phyloP scores from a whole-genome alignment of 2,329 filamentous ascomycete species.

The Pyrenochaeta sp. region DNA sequence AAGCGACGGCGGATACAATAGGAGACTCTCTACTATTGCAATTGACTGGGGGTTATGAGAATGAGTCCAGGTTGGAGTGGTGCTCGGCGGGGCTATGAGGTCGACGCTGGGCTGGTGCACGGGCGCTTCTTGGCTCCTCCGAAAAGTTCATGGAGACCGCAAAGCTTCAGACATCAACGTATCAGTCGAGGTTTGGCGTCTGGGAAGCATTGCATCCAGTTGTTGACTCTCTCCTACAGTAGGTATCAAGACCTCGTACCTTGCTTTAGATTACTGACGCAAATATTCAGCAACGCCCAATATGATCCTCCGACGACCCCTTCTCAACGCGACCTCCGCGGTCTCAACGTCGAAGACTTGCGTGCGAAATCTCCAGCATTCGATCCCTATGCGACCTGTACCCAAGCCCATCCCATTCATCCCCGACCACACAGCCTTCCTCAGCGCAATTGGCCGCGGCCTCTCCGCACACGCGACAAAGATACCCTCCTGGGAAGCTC shows the following conservation, averaged over 20 bases:
- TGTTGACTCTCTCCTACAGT: background rate
- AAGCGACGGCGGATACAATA: constrained; percentile 65
- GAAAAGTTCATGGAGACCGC: constrained; percentile 39
- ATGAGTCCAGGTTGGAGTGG: constrained; percentile 13
- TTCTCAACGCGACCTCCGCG: constrained; percentile 37
- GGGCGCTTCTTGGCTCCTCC: constrained; percentile 40
- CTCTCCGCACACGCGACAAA: constrained; percentile 84
- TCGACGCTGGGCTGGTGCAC: constrained; percentile 18
- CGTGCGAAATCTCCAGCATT: constrained; percentile 50
- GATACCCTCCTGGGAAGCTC: constrained; percentile 87
- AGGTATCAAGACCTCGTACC: no score
- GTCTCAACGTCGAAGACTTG: constrained; percentile 39
- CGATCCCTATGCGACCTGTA: constrained; percentile 55
- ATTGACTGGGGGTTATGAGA: constrained; percentile 14
- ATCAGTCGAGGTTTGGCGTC: background rate
- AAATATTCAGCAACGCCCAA: constrained; percentile 16
- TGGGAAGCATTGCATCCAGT: background rate
- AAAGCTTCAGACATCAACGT: constrained; percentile 7
- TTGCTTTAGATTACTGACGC: background rate
- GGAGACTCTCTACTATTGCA: constrained; percentile 93
- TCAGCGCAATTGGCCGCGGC: constrained; percentile 88
- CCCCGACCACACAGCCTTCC: constrained; percentile 84
- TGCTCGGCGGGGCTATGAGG: constrained; percentile 20
- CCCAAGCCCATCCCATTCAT: constrained; percentile 84
- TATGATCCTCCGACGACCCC: constrained; percentile 49